Base-by-base conservation (phyloP, 108 stramenopile genomes). In the Epithemia pelagica region DNA sequence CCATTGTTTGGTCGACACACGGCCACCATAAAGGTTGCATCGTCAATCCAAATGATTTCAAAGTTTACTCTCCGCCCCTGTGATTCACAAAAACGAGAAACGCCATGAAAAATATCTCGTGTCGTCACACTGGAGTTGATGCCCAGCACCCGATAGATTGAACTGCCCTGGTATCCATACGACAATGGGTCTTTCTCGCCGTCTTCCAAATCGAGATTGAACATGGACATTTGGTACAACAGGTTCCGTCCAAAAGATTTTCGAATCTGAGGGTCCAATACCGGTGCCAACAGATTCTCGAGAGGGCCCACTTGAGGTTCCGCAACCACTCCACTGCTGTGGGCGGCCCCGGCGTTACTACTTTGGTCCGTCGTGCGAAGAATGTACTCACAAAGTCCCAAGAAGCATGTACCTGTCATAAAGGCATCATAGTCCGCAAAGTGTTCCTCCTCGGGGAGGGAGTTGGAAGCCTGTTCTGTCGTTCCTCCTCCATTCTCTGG, bases 21-120 rank as follows among this genome's bases (percentile, higher is more conserved):
- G 8, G 78, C 85, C 28, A 88, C 86, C 64, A 92, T 63, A 56
- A 92, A 89, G 5, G 81, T 74, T 18, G 80, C 64, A 66, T 89
- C 91, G 70, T 92, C 71, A 15, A 89, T 57, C 91, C 91, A 92
- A 25, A 85, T 71, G 25, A 92, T 84, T 52, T 89, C 86, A 69
- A 84, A 87, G 61, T 88, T 82, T 46, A 91, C 72, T 23, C 70
- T 62, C 46, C 73, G 75, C 46, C 76, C 67, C 46, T 52, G 27
- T 22, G 78, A 74, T 54, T 78, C 81, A 30, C n/a, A 70, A 2
- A 77, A 64, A 27, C 59, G 61, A 7, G 74, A 65, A n/a, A 89
- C 64, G 27, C 81, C 72, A 30, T 69, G 64, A 18, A 87, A 32
- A 37, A 92, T 89, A 57, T 89, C 86, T 62, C 88, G 70, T 26